A percentile compares a stretch with the other conserved stretches of the same genome.
phyloP scores from a whole-genome alignment of 179 eudicot species.

The Nepenthes alata region DNA sequence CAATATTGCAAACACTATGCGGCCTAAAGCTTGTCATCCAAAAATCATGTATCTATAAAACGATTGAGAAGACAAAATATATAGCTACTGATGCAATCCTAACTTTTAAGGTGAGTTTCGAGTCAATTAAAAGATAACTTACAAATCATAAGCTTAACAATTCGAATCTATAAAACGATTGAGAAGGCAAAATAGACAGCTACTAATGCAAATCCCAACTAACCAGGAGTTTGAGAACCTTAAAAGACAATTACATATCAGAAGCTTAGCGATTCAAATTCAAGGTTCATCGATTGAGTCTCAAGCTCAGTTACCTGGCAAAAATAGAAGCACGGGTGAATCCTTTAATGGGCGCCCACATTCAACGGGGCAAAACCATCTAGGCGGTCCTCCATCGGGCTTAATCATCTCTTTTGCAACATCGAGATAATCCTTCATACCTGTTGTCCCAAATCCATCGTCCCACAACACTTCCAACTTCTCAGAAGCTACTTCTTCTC shows the following conservation, averaged over 20 bases:
- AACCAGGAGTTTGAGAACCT: no score
- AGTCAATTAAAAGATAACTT: background rate
- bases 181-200: background rate
- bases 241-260: no score
- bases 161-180: background rate
- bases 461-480: constrained; percentile 52
- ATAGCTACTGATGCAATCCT: background rate
- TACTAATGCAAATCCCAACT: background rate
- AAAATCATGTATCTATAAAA: background rate
- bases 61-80: background rate
- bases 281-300: background rate
- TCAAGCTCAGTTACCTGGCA: constrained; percentile 52
- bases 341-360: constrained; percentile 44
- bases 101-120: background rate
- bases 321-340: constrained; percentile 60
- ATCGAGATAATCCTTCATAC: constrained; percentile 68
- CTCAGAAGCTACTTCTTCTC: constrained; percentile 9
- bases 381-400: constrained; percentile 63
- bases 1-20: background rate
- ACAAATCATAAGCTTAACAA: background rate
- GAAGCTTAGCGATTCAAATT: background rate
- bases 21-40: background rate
- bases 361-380: constrained; percentile 66
- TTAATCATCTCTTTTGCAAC: constrained; percentile 37
- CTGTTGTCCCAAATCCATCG: constrained; percentile 59